Evolutionary conservation across 2,329 filamentous ascomycete genomes (phyloP).

Genomic region (Thielaviopsis cerberus): DNA sequence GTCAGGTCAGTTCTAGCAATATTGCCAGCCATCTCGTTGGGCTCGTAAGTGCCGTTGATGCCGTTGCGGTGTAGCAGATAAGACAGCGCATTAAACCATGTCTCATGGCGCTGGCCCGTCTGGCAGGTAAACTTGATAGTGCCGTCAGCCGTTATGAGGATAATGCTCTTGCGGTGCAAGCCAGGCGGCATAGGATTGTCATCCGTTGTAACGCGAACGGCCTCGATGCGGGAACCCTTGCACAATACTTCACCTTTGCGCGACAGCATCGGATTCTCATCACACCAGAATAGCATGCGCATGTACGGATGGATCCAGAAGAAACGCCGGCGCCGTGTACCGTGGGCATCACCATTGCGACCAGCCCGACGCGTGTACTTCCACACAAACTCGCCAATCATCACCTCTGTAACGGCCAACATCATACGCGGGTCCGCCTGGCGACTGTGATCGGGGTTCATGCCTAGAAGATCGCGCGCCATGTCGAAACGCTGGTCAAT

Average conservation of each 20-base stretch:
- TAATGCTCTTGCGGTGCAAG: slow-evolving; percentile 79
- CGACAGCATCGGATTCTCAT: slow-evolving; percentile 63
- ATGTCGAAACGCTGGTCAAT: slow-evolving; percentile 82
- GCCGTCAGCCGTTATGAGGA: slow-evolving; percentile 75
- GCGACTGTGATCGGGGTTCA: slow-evolving; percentile 27
- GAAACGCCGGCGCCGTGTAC: slow-evolving; percentile 79
- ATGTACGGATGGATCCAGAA: slow-evolving; percentile 99
- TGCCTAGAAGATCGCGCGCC: slow-evolving; percentile 33
- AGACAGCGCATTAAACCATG: slow-evolving; percentile 92
- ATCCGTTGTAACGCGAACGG: slow-evolving; percentile 77
- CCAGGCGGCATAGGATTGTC: slow-evolving; percentile 92
- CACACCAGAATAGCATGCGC: slow-evolving; percentile 89
- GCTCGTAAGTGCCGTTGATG: slow-evolving; percentile 33
- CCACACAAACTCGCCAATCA: slow-evolving; percentile 98
- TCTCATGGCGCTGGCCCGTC: slow-evolving; percentile 87
- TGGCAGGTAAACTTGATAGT: slow-evolving; percentile 86
- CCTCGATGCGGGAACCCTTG: slow-evolving; percentile 90
- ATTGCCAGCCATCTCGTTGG: slow-evolving; percentile 37
- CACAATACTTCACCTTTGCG: slow-evolving; percentile 55
- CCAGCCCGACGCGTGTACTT: slow-evolving; percentile 94
- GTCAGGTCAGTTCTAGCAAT: slow-evolving; percentile 45
- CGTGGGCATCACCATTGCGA: slow-evolving; percentile 62
- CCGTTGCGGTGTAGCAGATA: slow-evolving; percentile 71
- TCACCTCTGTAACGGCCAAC: slow-evolving; percentile 94
- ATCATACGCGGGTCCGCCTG: slow-evolving; percentile 89